Conservation (phyloP, 352 stramenopile genomes). For the Bremia lactucae region DNA sequence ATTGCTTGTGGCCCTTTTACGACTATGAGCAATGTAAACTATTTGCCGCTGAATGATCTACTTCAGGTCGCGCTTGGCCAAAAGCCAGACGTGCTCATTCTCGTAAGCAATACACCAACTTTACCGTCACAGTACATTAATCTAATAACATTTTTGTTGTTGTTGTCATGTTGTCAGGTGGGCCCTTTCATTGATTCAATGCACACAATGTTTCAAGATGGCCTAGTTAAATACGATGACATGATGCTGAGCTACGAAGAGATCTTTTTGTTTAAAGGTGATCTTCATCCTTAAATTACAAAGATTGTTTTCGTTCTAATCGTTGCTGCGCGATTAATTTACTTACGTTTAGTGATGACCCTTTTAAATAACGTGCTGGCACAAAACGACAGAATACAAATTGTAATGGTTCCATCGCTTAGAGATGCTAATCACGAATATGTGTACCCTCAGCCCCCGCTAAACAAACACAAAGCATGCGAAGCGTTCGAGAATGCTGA, state of each 20-base stretch:
- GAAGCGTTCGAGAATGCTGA: slow-evolving; percentile 53
- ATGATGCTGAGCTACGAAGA: slow-evolving; percentile 81
- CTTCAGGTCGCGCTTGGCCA: slow-evolving; percentile 68
- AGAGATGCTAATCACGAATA: slow-evolving; percentile 92
- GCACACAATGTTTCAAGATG: slow-evolving; percentile 84
- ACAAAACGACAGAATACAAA: slow-evolving; percentile 44
- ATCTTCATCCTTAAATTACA: background rate
- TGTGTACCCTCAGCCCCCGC: slow-evolving; percentile 91
- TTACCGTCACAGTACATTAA: background rate
- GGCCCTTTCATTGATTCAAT: slow-evolving; percentile 94
- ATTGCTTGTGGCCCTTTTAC: slow-evolving; percentile 92
- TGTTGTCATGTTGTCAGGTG: slow-evolving; percentile 36
- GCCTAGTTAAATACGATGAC: slow-evolving; percentile 63
- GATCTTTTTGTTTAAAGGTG: slow-evolving; percentile 81
- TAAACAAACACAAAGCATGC: slow-evolving; percentile 78
- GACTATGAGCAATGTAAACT: slow-evolving; percentile 89
- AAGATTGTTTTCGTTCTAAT: background rate
- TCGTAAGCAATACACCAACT: slow-evolving; percentile 36
- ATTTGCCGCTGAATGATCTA: slow-evolving; percentile 91
- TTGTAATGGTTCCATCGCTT: slow-evolving; percentile 93
- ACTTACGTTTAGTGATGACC: slow-evolving; percentile 45
- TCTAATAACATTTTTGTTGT: slow-evolving; percentile 1
- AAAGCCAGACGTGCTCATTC: slow-evolving; percentile 90
- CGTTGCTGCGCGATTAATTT: background rate
- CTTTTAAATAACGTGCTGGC: slow-evolving; percentile 54